Base-by-base conservation (phyloP, 148 eudicot genomes). In the Fagopyrum tataricum region DNA sequence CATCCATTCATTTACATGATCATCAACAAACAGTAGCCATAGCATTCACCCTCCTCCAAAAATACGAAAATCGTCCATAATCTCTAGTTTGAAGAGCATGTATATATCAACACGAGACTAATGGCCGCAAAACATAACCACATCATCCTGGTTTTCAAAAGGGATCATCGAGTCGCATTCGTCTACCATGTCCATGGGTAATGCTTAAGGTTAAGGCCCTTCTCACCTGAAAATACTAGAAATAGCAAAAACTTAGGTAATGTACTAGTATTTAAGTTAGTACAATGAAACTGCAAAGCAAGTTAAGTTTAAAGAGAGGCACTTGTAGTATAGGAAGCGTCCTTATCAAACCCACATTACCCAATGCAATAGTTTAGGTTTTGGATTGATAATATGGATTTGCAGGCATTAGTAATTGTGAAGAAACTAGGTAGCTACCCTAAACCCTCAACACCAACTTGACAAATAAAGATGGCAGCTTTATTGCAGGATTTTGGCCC, bases 401-500 rank as follows among this genome's bases (percentile, higher is more conserved):
- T 52, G 58, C 58, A 52, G 58, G 18, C 58, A 48, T 11, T 48
- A 12, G 4, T 12, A 48, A 12, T 48, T 53, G 12, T 20, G 62
- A 20, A 55, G 62, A 15, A 52, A 44, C 10, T 12, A 52, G 56
- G n/a, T n/a, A 59, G 66, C 39, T 24, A 59, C 39, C 66, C 66
- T 59, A 23, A 24, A 23, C 66, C 31, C 26, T 12, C 41, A 24
- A 61, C 40, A 61, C 41, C 67, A 61, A 24, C 67, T 61, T 61
- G 67, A 41, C 11, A 26, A 9, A 31, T 24, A 61, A 64, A 39
- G 43, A 64, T 15, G 31, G 13, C 69, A 31, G 69, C 69, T 64
- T 64, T 31, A 59, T 59, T 59, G 66, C 66, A 59, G 66, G 66
- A 59, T 24, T 59, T 59, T 8, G 66, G 40, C 39, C 39, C 66